phyloP scores from a whole-genome alignment of 768 basidiomycete genomes.

The Russula dissimulans region DNA sequence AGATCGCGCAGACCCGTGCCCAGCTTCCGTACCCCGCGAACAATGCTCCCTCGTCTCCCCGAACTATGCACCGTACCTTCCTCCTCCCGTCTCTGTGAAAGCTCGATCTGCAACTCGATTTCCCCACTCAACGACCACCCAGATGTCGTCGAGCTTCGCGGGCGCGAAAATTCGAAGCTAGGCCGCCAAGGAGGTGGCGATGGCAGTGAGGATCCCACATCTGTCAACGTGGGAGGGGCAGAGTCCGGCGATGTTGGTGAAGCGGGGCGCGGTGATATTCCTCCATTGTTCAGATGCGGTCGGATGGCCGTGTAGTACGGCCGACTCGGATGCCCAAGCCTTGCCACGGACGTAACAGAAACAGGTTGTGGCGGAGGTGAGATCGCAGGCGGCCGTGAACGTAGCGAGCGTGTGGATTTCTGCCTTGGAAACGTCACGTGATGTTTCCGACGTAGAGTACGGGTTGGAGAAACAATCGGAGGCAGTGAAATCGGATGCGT shows the following conservation, averaged over 20 bases:
- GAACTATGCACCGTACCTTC: neutral
- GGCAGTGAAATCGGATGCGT: conserved; percentile 10
- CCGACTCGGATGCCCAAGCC: conserved; percentile 19
- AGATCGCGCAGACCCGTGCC: conserved; percentile 12
- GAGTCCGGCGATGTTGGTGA: neutral
- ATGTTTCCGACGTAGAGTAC: conserved; percentile 13
- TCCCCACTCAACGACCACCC: conserved; percentile 19
- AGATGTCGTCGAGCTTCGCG: conserved; percentile 10
- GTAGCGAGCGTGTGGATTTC: conserved; percentile 15
- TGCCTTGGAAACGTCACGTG: conserved; percentile 13
- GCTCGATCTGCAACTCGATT: conserved; percentile 17
- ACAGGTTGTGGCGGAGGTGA: neutral
- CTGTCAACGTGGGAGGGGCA: neutral
- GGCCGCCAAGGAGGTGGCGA: conserved; percentile 9
- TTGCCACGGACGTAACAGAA: neutral
- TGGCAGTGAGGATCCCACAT: neutral
- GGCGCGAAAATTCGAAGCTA: conserved; percentile 13
- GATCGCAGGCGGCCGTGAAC: neutral
- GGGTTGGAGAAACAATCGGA: conserved; percentile 7
- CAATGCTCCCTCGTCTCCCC: conserved; percentile 10
- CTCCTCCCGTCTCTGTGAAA: conserved; percentile 14
- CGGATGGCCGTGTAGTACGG: conserved; percentile 19
- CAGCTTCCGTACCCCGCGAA: conserved; percentile 6
- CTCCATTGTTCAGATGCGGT: neutral
- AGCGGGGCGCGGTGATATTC: neutral